Percentiles rank a stretch among this genome's conserved stretches.
These are phyloP conservation scores for Meira nashicola DNA, from an alignment of 1,284 basidiomycete genomes.

Conservation along the genomic window DNA sequence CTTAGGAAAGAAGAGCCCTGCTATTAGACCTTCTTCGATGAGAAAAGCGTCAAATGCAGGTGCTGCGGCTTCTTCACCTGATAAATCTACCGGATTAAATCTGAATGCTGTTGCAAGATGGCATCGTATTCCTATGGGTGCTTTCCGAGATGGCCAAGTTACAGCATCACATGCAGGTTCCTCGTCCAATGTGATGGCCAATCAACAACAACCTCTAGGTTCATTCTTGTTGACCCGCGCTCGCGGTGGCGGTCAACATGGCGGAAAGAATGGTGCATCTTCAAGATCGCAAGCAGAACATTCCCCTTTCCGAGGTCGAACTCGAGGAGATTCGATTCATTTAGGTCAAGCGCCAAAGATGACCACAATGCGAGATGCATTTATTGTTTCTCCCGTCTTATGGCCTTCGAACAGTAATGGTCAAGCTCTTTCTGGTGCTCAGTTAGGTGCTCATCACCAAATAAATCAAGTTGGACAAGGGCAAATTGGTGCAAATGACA, in stretches of 20 bases:
- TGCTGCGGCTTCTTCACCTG: not conserved
- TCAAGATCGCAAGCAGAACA: constrained; percentile 16
- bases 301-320: constrained; percentile 33
- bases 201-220: constrained; percentile 24
- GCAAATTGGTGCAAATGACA: constrained; percentile 15
- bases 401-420: constrained; percentile 18
- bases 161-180: not conserved
- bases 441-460: constrained; percentile 20
- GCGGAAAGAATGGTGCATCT: constrained; percentile 16
- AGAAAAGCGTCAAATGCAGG: not conserved
- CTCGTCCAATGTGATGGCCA: constrained; percentile 10
- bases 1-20: not conserved
- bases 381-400: constrained; percentile 40
- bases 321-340: constrained; percentile 7
- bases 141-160: constrained; percentile 45
- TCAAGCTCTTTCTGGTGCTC: too few species aligned
- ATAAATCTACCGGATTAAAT: constrained; percentile 23
- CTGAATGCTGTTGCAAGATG: constrained; percentile 45
- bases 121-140: constrained; percentile 49
- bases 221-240: constrained; percentile 37
- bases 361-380: constrained; percentile 22
- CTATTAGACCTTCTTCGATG: not conserved
- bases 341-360: constrained; percentile 20
- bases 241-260: constrained; percentile 15
- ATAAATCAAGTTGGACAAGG: constrained; percentile 13